Base-by-base conservation (phyloP, 2,329 filamentous ascomycete species). In the Colletotrichum chlorophyti region DNA sequence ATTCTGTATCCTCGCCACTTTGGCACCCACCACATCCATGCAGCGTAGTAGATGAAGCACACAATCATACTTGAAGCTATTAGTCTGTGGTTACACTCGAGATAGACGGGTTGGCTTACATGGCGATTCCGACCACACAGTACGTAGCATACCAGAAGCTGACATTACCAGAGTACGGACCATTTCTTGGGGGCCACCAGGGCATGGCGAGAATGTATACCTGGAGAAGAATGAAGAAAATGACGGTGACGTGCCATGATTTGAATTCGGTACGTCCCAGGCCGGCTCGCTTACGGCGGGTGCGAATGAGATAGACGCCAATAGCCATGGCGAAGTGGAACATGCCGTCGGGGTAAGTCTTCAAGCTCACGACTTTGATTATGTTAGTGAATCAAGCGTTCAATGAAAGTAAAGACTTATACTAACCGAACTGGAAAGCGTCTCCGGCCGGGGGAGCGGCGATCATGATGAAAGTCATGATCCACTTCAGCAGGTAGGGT, bases 71-170 rank as follows among this genome's bases (percentile, higher is more conserved):
- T 84, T 34, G 9, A 10, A 46, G 27, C 26, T n/a, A 15, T 4
- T 3, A 0, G 0, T 10, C 2, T 29, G 1, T 29, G 8, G n/a
- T n/a, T 19, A 4, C 10, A 5, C 4, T 12, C 10, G 8, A 26
- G 1, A 10, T 7, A 1, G 2, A 9, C 12, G 8, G 5, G 15
- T 6, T 6, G 17, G 82, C 83, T 77, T 75, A 87, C 83, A 90
- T 80, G 23, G 70, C 86, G 54, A 91, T 80, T 0, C 88, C 87
- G 0, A 84, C 81, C 1, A 86, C 82, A 19, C 83, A 81, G 64
- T 91, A 91, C 0, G 87, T 91, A 1, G 79, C 88, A 62, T 91
- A 91, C 84, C 85, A 91, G 71, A 91, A 91, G 47, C 82, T 88
- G 1, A 91, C 88, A 57, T 88, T 84, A 0, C 87, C 88, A 0